Evolutionary conservation across 169 alveolate genomes (phyloP).

Genomic region (Hammondia hammondi): DNA sequence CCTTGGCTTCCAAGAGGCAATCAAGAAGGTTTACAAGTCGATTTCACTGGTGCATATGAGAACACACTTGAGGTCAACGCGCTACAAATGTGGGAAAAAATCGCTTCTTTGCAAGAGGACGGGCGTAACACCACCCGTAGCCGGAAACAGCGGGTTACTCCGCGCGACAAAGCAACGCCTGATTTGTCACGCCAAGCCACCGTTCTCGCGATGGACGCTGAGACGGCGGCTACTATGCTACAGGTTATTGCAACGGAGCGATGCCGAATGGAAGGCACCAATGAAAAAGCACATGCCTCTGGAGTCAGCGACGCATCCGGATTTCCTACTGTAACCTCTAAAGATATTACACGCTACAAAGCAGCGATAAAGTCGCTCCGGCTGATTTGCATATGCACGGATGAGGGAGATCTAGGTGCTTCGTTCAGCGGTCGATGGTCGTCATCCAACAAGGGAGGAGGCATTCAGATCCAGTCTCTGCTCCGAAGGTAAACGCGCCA

Average conservation of each 20-base stretch:
- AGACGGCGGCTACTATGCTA: neutral
- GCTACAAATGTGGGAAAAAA: neutral
- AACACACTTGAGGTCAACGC: neutral
- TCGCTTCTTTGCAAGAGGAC: neutral
- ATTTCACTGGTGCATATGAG: neutral
- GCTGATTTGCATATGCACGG: slow-evolving; percentile 26
- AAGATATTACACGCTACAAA: neutral
- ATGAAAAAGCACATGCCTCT: neutral
- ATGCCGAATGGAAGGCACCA: neutral
- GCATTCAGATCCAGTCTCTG: neutral
- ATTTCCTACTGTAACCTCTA: neutral
- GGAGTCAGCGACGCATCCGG: neutral
- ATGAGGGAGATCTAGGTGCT: slow-evolving; percentile 23
- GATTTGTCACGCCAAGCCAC: neutral
- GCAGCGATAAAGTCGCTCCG: slow-evolving; percentile 9
- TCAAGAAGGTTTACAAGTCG: neutral
- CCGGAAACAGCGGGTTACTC: too few relatives aligned
- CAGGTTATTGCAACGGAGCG: neutral
- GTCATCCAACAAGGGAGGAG: neutral
- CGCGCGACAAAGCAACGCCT: too few relatives aligned
- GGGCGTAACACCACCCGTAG: neutral
- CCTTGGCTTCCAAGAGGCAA: neutral
- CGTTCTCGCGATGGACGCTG: neutral
- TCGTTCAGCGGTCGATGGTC: neutral
- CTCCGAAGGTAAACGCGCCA: neutral